phyloP scores from a whole-genome alignment of 805 yeast species.

The Candida orba region DNA sequence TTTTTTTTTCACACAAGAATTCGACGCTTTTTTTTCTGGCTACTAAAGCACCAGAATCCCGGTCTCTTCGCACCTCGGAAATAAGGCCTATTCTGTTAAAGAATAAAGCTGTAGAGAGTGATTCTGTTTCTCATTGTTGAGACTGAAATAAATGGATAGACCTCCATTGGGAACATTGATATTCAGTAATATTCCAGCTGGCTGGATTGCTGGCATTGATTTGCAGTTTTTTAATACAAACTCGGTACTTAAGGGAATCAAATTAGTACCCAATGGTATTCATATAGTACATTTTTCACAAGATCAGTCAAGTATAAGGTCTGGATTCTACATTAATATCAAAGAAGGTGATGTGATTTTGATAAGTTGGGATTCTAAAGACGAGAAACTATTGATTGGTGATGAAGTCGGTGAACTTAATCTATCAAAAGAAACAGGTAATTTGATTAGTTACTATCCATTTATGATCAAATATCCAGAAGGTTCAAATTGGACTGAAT shows the following conservation, averaged over 20 bases:
- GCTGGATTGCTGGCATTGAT: slow-evolving; percentile 41
- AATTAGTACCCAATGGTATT: slow-evolving; percentile 40
- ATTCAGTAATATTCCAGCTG: slow-evolving; percentile 26
- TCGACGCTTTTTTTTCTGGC: not conserved
- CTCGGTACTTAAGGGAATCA: slow-evolving; percentile 40
- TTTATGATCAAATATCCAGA: slow-evolving; percentile 37
- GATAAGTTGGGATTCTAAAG: slow-evolving; percentile 31
- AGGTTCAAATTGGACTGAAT: slow-evolving; percentile 22
- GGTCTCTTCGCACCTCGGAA: too few relatives aligned
- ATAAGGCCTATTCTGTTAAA: too few relatives aligned
- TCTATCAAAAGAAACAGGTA: slow-evolving; percentile 20
- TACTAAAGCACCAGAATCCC: too few relatives aligned
- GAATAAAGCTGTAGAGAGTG: too few relatives aligned
- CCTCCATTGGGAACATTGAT: slow-evolving; percentile 27
- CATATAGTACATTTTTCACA: slow-evolving; percentile 50
- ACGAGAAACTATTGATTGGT: slow-evolving; percentile 25
- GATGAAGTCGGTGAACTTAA: slow-evolving; percentile 28
- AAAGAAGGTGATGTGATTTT: slow-evolving; percentile 28
- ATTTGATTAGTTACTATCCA: slow-evolving; percentile 27
- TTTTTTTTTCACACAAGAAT: not conserved
- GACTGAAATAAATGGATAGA: too few relatives aligned
- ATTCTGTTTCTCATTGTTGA: too few relatives aligned
- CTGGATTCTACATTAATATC: slow-evolving; percentile 34
- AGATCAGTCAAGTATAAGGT: slow-evolving; percentile 28
- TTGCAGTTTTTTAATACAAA: slow-evolving; percentile 39